Conservation (phyloP, 306 rosid species). For the Medicago lupulina region DNA sequence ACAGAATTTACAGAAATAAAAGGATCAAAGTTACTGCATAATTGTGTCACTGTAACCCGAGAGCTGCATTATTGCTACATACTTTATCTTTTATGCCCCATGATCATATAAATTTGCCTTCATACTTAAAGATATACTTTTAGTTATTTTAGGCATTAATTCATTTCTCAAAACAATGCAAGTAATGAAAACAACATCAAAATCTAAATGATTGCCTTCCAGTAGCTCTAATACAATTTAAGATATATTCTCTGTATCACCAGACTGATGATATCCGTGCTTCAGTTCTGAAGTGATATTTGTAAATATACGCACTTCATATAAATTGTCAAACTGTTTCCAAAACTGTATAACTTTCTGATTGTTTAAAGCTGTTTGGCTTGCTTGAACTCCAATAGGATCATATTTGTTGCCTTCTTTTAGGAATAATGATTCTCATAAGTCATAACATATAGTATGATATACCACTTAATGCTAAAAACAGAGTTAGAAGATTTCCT, state of each 20-base stretch:
- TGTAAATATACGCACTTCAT: not conserved
- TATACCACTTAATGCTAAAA: constrained; percentile 76
- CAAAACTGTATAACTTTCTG: not conserved
- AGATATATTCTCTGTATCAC: constrained; percentile 6
- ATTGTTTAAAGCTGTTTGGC: not conserved
- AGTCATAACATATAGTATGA: constrained; percentile 7
- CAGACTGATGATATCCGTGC: constrained; percentile 28
- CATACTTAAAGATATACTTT: constrained; percentile 18
- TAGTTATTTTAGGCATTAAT: constrained; percentile 1
- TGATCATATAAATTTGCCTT: not conserved
- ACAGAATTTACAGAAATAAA: not conserved
- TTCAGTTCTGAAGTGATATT: constrained; percentile 14
- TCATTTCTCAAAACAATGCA: not conserved
- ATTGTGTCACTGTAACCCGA: not conserved
- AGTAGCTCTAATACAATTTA: constrained; percentile 22
- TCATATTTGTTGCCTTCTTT: constrained; percentile 5
- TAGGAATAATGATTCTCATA: not conserved
- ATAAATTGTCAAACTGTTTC: constrained; percentile 9
- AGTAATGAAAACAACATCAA: constrained; percentile 24
- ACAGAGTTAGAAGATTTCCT: constrained; percentile 92
- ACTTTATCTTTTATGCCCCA: constrained; percentile 26
- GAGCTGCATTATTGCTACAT: not conserved
- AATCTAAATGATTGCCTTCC: constrained; percentile 24
- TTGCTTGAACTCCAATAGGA: constrained; percentile 34
- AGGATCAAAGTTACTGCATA: constrained; percentile 14